A percentile compares a stretch with the other conserved stretches of the same genome.
phyloP scores from a whole-genome alignment of 345 rosid species.

The Euphorbia peplus region DNA sequence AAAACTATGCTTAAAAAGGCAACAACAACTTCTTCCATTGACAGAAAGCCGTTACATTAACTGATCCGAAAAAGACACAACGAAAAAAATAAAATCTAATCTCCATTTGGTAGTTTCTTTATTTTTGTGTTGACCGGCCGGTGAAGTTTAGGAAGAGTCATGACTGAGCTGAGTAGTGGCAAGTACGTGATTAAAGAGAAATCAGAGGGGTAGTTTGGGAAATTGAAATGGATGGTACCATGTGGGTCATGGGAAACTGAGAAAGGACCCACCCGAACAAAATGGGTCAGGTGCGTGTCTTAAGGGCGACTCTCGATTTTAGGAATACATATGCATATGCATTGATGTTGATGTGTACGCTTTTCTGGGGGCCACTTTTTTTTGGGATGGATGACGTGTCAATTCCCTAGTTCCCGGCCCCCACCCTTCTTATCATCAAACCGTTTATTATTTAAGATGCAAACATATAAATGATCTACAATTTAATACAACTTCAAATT shows the following conservation, averaged over 20 bases:
- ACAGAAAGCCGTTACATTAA: neutral
- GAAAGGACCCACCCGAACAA: conserved; percentile 36
- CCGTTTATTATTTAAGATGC: neutral
- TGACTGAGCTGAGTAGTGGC: too few relatives aligned
- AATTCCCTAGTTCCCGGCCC: conserved; percentile 6
- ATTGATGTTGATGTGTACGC: conserved; percentile 21
- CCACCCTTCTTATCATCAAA: neutral
- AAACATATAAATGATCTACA: neutral
- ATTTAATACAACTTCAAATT: too few relatives aligned
- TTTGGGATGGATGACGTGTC: conserved; percentile 1
- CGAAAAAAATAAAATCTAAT: neutral
- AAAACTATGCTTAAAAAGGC: neutral
- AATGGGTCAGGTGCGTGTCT: conserved; percentile 47
- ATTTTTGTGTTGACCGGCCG: neutral
- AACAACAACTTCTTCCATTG: neutral
- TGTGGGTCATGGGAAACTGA: conserved; percentile 39
- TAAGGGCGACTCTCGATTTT: conserved; percentile 45
- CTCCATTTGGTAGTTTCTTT: neutral
- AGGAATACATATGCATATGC: conserved; percentile 20
- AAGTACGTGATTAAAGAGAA: neutral
- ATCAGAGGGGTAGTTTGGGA: neutral
- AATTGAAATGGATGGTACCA: conserved; percentile 7
- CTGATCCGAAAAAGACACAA: neutral
- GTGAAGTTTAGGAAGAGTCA: too few relatives aligned
- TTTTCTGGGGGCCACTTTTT: conserved; percentile 9